Percentiles rank a stretch among this genome's conserved stretches.
These are phyloP conservation scores for Paracamarosporium sp. DNA, from an alignment of 2,329 filamentous ascomycete species.

Conservation along the genomic window DNA sequence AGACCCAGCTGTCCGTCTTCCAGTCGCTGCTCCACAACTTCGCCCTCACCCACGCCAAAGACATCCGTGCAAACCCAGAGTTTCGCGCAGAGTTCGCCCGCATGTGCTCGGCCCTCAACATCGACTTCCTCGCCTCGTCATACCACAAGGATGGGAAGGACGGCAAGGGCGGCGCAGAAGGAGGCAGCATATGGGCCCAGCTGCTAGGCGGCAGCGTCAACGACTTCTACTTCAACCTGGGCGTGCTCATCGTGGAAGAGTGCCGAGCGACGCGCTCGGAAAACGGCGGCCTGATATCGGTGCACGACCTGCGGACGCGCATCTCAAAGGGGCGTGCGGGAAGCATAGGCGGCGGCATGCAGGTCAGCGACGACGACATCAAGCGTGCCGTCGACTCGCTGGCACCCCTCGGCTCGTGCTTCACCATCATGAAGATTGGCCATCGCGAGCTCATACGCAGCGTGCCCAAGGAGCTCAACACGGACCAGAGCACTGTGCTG, in stretches of 20 bases:
- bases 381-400: constrained; percentile 87
- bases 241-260: constrained; percentile 92
- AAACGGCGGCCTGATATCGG: constrained; percentile 89
- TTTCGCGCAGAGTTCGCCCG: constrained; percentile 97
- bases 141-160: constrained; percentile 54
- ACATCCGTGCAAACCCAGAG: constrained; percentile 92
- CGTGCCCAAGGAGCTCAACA: constrained; percentile 93
- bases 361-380: constrained; percentile 91
- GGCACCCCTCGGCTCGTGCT: constrained; percentile 85
- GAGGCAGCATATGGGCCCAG: constrained; percentile 86
- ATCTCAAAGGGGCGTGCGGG: constrained; percentile 72
- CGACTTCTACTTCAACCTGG: constrained; percentile 98
- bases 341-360: constrained; percentile 75
- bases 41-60: constrained; percentile 89
- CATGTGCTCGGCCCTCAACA: constrained; percentile 97
- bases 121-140: constrained; percentile 80
- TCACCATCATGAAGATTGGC: constrained; percentile 83
- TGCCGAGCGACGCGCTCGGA: constrained; percentile 85
- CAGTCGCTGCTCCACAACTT: constrained; percentile 95
- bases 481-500: constrained; percentile 88
- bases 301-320: constrained; percentile 78
- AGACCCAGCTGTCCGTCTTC: constrained; percentile 94
- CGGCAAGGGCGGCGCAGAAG: constrained; percentile 55
- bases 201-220: constrained; percentile 90
- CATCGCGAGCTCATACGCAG: constrained; percentile 87